phyloP scores from a whole-genome alignment of 352 stramenopile genomes.

The Globisporangium sylvaticum region DNA sequence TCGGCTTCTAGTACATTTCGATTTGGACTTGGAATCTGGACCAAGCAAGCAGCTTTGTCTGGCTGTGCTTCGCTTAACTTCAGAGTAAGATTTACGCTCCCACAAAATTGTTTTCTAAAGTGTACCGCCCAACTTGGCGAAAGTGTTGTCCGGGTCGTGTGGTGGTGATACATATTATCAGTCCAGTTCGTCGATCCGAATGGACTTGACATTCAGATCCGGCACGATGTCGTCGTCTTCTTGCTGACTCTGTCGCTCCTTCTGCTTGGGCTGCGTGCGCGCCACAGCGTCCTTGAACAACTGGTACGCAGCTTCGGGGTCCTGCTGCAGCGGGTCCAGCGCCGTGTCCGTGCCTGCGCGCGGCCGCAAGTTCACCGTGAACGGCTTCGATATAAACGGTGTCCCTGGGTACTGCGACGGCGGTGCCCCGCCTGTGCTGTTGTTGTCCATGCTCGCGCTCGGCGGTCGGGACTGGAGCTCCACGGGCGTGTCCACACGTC shows the following conservation, averaged over 20 bases:
- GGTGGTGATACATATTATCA: no score
- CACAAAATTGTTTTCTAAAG: no score
- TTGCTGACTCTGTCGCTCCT: slow-evolving; percentile 10
- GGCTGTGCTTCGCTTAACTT: no score
- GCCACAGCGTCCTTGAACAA: slow-evolving; percentile 16
- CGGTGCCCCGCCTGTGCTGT: neutral
- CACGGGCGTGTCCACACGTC: slow-evolving; percentile 4
- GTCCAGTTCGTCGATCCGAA: slow-evolving; percentile 58
- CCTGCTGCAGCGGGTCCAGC: slow-evolving; percentile 5
- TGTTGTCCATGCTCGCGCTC: neutral
- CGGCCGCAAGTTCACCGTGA: neutral
- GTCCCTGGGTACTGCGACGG: no score
- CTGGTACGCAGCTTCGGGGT: slow-evolving; percentile 11
- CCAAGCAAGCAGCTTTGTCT: no score
- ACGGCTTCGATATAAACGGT: neutral
- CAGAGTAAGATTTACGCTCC: no score
- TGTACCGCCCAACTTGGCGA: no score
- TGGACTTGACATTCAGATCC: slow-evolving; percentile 24
- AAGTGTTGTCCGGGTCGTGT: no score
- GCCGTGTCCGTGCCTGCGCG: slow-evolving; percentile 5
- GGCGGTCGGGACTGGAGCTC: neutral
- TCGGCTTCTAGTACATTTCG: no score
- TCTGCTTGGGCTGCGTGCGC: slow-evolving; percentile 19
- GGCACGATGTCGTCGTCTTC: neutral
- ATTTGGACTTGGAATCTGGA: no score